These are phyloP conservation scores for Phoma herbarum DNA, from an alignment of 2,329 filamentous ascomycete species.

Conservation along the genomic window DNA sequence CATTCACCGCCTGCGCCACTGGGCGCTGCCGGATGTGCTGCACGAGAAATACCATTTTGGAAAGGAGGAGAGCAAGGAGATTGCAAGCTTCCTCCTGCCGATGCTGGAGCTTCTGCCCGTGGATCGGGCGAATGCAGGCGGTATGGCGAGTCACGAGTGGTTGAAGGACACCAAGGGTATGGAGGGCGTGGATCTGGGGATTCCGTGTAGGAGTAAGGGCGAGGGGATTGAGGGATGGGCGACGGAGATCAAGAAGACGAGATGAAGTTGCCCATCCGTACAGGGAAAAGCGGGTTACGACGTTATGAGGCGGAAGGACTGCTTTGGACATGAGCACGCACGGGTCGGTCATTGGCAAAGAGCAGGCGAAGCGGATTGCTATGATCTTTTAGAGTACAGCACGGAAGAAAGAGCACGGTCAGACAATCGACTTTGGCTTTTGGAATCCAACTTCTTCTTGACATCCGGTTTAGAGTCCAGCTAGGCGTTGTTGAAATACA, in stretches of 20 bases:
- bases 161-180: constrained; percentile 88
- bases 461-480: neutral
- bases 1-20: constrained; percentile 94
- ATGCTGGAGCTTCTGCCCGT: constrained; percentile 92
- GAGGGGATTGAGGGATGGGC: constrained; percentile 97
- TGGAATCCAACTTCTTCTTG: neutral
- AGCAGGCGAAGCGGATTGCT: neutral
- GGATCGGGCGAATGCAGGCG: constrained; percentile 91
- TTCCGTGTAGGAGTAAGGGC: constrained; percentile 81
- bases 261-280: constrained; percentile 22
- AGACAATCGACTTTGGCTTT: neutral
- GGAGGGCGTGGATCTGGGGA: constrained; percentile 77
- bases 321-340: constrained; percentile 1
- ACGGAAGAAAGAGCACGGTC: neutral
- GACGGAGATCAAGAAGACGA: constrained; percentile 75
- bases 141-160: constrained; percentile 88
- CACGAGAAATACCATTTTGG: constrained; percentile 97
- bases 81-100: constrained; percentile 83
- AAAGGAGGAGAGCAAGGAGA: constrained; percentile 78
- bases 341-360: neutral
- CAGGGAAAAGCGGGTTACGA: neutral
- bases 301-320: constrained; percentile 4
- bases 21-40: constrained; percentile 91
- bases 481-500: neutral
- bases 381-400: neutral